Percentiles rank a stretch among this genome's conserved stretches.
Conservation (phyloP, 2,329 filamentous ascomycete species). For the Clonostachys sp. region DNA sequence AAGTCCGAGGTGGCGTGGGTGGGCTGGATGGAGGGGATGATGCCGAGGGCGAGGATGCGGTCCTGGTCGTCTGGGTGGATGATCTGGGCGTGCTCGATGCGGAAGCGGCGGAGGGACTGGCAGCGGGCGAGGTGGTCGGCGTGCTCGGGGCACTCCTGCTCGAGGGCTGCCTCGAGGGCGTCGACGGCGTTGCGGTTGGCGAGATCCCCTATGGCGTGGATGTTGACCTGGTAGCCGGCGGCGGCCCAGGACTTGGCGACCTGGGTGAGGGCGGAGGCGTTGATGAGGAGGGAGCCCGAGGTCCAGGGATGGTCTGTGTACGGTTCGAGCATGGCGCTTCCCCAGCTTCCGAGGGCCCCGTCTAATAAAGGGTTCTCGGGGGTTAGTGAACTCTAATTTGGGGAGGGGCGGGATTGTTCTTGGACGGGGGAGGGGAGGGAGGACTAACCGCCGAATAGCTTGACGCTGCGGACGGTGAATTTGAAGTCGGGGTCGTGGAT, state of each 20-base stretch:
- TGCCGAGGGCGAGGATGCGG: constrained; percentile 52
- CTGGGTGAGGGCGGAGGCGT: constrained; percentile 50
- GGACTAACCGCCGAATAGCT: constrained; percentile 59
- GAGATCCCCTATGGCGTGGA: constrained; percentile 68
- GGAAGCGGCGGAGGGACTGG: constrained; percentile 52
- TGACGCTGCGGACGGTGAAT: constrained; percentile 58
- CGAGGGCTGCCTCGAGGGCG: constrained; percentile 53
- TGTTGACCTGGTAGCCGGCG: constrained; percentile 63
- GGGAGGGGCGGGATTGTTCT: background rate
- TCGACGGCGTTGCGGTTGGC: constrained; percentile 63
- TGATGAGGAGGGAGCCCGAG: constrained; percentile 62
- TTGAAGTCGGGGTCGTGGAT: constrained; percentile 36
- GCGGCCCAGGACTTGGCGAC: constrained; percentile 54
- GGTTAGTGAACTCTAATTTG: constrained; percentile 4
- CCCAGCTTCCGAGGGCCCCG: constrained; percentile 67
- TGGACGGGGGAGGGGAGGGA: too few species aligned
- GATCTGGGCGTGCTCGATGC: constrained; percentile 69
- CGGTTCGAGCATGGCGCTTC: constrained; percentile 66
- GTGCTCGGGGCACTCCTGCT: constrained; percentile 41
- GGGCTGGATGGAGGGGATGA: constrained; percentile 66
- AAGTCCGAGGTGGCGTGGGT: constrained; percentile 71
- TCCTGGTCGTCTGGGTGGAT: constrained; percentile 61
- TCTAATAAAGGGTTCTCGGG: constrained; percentile 32
- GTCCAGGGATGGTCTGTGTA: constrained; percentile 60
- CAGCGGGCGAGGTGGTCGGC: constrained; percentile 36